These are phyloP conservation scores for Penicillium ochrochloron DNA, from an alignment of 495 filamentous ascomycete species.

Conservation along the genomic window DNA sequence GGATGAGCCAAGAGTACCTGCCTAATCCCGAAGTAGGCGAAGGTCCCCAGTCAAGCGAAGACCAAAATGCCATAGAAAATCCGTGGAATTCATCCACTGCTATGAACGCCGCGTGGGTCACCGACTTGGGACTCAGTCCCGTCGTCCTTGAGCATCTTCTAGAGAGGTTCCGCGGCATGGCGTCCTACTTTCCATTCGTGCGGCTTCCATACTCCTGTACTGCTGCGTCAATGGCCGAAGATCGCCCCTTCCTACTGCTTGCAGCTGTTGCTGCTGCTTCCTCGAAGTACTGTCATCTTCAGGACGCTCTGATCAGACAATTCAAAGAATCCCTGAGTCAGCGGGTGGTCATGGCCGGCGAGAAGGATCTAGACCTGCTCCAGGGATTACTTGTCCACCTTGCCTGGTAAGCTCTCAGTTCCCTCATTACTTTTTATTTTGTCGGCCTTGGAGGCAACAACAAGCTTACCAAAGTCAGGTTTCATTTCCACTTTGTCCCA, in stretches of 20 bases:
- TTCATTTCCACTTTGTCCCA: conserved; percentile 22
- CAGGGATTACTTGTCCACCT: conserved; percentile 33
- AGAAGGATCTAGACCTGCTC: conserved; percentile 33
- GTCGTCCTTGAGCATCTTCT: not conserved
- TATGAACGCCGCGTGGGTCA: not conserved
- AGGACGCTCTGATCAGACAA: not conserved
- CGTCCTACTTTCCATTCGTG: not conserved
- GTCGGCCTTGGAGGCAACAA: not conserved
- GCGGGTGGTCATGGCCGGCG: conserved; percentile 23
- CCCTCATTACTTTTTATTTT: not conserved
- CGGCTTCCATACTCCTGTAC: not conserved
- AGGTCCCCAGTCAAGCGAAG: not conserved
- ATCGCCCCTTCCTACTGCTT: not conserved
- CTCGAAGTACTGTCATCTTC: not conserved
- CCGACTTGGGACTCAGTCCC: not conserved
- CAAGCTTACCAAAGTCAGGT: not conserved
- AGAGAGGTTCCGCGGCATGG: not conserved
- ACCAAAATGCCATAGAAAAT: not conserved
- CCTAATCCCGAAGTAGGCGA: not conserved
- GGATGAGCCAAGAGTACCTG: conserved; percentile 1
- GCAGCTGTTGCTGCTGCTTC: not conserved
- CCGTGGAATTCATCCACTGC: not conserved
- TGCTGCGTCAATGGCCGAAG: not conserved
- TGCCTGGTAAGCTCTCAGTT: conserved; percentile 24
- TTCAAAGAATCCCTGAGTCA: conserved; percentile 7